Evolutionary conservation across 306 rosid species (phyloP).

Genomic region (Potentilla sterilis): DNA sequence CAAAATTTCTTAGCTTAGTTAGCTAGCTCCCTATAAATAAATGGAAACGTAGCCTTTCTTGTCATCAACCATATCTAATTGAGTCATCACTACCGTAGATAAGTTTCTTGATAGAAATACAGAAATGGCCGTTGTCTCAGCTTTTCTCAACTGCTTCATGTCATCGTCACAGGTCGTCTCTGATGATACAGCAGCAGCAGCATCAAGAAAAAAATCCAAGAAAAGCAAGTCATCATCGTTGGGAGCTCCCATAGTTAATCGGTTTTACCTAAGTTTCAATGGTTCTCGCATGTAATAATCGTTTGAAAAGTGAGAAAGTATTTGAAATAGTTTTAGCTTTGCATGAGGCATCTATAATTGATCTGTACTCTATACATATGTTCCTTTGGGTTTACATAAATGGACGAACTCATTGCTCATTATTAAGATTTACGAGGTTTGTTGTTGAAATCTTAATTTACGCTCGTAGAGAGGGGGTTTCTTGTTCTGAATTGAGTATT

Average conservation of each 20-base stretch:
- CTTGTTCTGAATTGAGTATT: no score
- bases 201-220: neutral
- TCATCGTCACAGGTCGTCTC: constrained; percentile 6
- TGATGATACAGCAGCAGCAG: neutral
- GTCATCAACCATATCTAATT: neutral
- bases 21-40: neutral
- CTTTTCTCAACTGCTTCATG: neutral
- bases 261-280: constrained; percentile 1
- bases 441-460: no score
- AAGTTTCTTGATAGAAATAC: neutral
- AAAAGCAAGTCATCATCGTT: neutral
- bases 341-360: no score
- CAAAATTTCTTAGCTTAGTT: neutral
- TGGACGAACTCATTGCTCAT: no score
- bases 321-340: neutral
- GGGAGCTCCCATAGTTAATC: constrained; percentile 18
- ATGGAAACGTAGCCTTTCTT: neutral
- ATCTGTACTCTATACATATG: no score
- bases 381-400: no score
- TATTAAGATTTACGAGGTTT: no score
- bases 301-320: neutral
- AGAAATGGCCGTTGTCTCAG: neutral
- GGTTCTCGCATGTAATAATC: constrained; percentile 6
- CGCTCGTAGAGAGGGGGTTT: no score
- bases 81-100: neutral